Evolutionary conservation across 495 filamentous ascomycete genomes (phyloP).

Genomic region (Beverwykella pulmonaria): DNA sequence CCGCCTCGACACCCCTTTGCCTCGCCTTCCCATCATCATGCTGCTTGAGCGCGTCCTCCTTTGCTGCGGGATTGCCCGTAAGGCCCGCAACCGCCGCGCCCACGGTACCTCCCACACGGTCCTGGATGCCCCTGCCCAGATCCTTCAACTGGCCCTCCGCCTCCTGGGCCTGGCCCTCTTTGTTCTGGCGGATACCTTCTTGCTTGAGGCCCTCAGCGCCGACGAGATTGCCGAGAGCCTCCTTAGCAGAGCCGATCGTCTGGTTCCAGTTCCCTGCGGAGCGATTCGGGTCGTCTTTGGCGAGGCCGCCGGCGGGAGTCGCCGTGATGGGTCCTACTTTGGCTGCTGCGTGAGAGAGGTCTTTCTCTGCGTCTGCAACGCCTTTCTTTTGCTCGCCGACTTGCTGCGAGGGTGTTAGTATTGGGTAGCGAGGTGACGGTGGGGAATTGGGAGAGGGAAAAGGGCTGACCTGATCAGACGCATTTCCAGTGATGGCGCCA

Average conservation of each 20-base stretch:
- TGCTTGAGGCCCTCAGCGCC: constrained; percentile 76
- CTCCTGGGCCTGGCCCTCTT: constrained; percentile 76
- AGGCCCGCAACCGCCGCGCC: constrained; percentile 70
- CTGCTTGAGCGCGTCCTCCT: constrained; percentile 63
- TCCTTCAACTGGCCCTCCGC: constrained; percentile 83
- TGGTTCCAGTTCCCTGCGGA: constrained; percentile 78
- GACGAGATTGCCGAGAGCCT: constrained; percentile 71
- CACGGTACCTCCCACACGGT: constrained; percentile 73
- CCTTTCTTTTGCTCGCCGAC: constrained; percentile 42
- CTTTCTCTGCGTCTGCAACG: constrained; percentile 63
- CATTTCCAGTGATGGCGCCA: constrained; percentile 74
- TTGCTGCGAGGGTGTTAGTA: constrained; percentile 30
- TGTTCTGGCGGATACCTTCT: constrained; percentile 75
- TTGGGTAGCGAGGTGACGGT: constrained; percentile 18
- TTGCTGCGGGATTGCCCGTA: constrained; percentile 66
- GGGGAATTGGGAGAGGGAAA: not conserved
- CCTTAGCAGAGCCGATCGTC: constrained; percentile 82
- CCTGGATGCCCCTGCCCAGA: constrained; percentile 66
- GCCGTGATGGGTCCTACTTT: constrained; percentile 71
- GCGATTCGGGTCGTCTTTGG: constrained; percentile 73
- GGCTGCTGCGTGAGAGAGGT: constrained; percentile 70
- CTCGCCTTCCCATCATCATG: constrained; percentile 86
- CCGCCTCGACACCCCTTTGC: constrained; percentile 81
- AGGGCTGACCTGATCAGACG: constrained; percentile 61
- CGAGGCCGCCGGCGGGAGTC: constrained; percentile 69